Base-by-base conservation (phyloP, 345 rosid genomes). In the Ailanthus altissimus region DNA sequence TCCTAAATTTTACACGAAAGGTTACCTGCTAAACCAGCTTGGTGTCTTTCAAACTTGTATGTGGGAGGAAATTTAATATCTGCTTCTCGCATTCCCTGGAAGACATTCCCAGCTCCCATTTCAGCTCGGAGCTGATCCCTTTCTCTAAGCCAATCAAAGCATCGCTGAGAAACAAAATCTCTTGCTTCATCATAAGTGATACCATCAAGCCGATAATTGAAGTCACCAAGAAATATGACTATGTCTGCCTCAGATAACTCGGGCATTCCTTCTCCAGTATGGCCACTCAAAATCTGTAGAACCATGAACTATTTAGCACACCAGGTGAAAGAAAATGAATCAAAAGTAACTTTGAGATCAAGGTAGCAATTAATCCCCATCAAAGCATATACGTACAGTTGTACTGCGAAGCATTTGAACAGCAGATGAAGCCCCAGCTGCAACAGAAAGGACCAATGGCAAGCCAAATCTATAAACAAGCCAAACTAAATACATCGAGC, bases 1-100 rank as follows among this genome's bases (percentile, higher is more conserved):
- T 26, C 53, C 45, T 26, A 59, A 60, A 43, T 21, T 73, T 63
- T 50, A 75, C 14, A 12, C 10, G 14, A 63, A 62, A 61, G 5
- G 1, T 4, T 76, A 90, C 97, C 97, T 86, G 90, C 90, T 81
- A 90, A 83, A 82, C 97, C 97, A 72, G 86, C 87, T 76, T 81
- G 86, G 79, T 89, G 85, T 75, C 79, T 92, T 66, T 91, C 93
- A 79, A 92, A 92, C 84, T 92, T 92, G 86, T 90, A 92, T 14
- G 97, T 92, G 36, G 97, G 97, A 80, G 97, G 93, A 80, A 92
- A 92, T 79, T 77, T 86, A 72, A 92, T 87, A 80, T 86, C 73
- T 57, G 94, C 97, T 81, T 92, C 97, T 53, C 93, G 90, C 97
- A 92, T 92, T 80, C 94, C 97, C 82, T 90, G 97, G 72, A 92